Evolutionary conservation across 2,329 filamentous ascomycete genomes (phyloP), one percentile per base, ranked within the genome.

Genomic region (Alternaria sp.): DNA sequence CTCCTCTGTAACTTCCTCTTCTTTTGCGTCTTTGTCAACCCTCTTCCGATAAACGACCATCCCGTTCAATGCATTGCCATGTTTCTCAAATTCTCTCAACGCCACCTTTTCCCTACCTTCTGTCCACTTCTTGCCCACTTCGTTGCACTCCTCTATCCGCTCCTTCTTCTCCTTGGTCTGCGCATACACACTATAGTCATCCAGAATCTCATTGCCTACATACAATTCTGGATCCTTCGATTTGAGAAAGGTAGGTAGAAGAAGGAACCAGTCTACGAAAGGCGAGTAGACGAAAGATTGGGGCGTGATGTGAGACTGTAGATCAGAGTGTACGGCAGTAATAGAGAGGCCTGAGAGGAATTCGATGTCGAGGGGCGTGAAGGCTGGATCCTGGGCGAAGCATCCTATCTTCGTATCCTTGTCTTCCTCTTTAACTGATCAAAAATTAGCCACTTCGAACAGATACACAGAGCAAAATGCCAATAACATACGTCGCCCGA

Each of bases 371-470:
- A 78, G 51, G 1, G 68, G 7, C 3, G 71, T 76, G 51, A 77
- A 78, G 6, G 67, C 65, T 1, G 76, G 76, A 44, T 78, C 76
- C 60, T 78, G 75, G 1, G 75, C 74, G 55, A 70, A 74, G 7
- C 74, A 53, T 14, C 42, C 37, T 8, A 69, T 40, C 31, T 63
- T 26, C 8, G 3, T 17, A 21, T 36, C 48, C 14, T 21, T 9
- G 7, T 37, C 34, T 7, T 55, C 39, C 7, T n/a, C 26, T 24
- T 41, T 51, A 17, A 60, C 57, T 60, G 21, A 3, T 10, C 2
- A 5, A 2, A 23, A 6, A 7, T 31, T 42, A 40, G 54, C 28
- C 33, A n/a, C 13, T 33, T n/a, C 6, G 14, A n/a, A 13, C n/a
- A 23, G 7, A 11, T 17, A 3, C 8, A n/a, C 3, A 14, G 4